A percentile compares a stretch with the other conserved stretches of the same genome.
phyloP scores from a whole-genome alignment of 75 land plant genomes.

The Selaginella tamariscina region DNA sequence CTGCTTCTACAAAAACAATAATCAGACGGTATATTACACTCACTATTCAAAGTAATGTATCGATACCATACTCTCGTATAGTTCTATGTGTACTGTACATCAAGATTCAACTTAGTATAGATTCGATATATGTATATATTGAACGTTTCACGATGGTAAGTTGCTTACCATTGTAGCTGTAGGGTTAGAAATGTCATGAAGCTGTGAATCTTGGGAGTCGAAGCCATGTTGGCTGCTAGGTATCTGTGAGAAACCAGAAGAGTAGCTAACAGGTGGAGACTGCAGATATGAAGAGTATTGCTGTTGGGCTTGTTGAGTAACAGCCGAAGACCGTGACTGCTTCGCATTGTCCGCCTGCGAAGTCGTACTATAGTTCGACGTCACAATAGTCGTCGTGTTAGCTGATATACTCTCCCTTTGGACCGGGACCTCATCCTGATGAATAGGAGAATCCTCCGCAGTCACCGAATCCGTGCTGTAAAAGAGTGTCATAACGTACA shows the following conservation, averaged over 20 bases:
- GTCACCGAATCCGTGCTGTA: neutral
- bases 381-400: constrained; percentile 17
- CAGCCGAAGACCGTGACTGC: constrained; percentile 27
- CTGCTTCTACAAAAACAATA: constrained; percentile 37
- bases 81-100: neutral
- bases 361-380: constrained; percentile 2
- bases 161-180: constrained; percentile 19
- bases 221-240: constrained; percentile 22
- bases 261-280: constrained; percentile 30
- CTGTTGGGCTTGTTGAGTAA: constrained; percentile 33
- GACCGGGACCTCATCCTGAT: neutral
- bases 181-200: constrained; percentile 18
- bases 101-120: neutral
- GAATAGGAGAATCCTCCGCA: neutral
- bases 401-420: constrained; percentile 25
- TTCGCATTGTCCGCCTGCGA: constrained; percentile 26
- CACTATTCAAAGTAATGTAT: neutral
- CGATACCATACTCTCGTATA: neutral
- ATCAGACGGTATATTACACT: neutral
- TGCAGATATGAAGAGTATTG: constrained; percentile 26
- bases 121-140: neutral
- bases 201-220: constrained; percentile 16
- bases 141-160: neutral
- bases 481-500: neutral
- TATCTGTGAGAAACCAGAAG: constrained; percentile 44